These are phyloP conservation scores for Lyophyllum semitale DNA, from an alignment of 768 basidiomycete species.

Conservation along the genomic window DNA sequence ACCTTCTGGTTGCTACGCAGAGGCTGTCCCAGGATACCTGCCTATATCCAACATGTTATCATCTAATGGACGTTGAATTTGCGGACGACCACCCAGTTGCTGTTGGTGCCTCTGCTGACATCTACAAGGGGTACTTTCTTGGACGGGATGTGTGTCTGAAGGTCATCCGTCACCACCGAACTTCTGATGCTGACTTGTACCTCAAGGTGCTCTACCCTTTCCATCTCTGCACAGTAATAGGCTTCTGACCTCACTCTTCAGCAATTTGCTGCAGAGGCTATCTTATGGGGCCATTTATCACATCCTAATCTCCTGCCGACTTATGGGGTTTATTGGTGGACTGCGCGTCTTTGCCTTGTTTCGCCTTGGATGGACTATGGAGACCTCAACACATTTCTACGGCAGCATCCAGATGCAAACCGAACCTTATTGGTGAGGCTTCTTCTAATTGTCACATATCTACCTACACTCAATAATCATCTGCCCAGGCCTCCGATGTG, in stretches of 20 bases:
- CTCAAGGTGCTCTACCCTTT: background rate
- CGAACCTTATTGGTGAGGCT: background rate
- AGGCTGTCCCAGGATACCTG: no score
- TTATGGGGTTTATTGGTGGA: slow-evolving; percentile 1
- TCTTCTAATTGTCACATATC: background rate
- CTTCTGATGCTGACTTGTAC: background rate
- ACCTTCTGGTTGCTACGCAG: slow-evolving; percentile 3
- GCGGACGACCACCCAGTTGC: background rate
- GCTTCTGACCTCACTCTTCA: background rate
- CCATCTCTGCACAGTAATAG: background rate
- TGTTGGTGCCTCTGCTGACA: slow-evolving; percentile 2
- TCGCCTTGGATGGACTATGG: slow-evolving; percentile 9
- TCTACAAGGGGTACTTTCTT: background rate
- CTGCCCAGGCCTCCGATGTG: no score
- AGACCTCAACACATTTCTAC: background rate
- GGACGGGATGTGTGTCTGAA: slow-evolving; percentile 3
- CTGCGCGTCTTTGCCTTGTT: background rate
- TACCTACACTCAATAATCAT: no score
- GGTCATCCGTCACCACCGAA: slow-evolving; percentile 6
- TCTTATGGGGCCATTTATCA: no score
- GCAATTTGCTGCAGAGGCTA: no score
- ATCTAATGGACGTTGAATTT: background rate
- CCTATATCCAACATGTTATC: background rate
- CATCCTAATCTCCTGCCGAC: no score
- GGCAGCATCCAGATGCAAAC: background rate